Conservation (phyloP, 1,139 yeast species). For the Candida sanyaensis region DNA sequence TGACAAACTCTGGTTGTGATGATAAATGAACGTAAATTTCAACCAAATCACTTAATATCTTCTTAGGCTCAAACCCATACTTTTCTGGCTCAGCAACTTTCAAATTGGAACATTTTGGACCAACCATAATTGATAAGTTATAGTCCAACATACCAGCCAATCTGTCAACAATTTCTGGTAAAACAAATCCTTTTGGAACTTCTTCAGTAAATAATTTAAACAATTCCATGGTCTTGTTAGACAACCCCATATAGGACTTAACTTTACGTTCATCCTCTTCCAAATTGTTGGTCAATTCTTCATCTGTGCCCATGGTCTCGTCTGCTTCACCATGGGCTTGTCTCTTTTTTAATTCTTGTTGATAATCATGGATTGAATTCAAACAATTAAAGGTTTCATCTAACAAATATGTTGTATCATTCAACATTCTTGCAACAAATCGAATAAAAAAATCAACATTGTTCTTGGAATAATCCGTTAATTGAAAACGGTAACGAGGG, state of each 20-base stretch:
- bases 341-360: constrained; percentile 50
- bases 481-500: constrained; percentile 65
- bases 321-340: constrained; percentile 25
- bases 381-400: constrained; percentile 89
- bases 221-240: constrained; percentile 79
- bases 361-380: constrained; percentile 73
- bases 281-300: constrained; percentile 60
- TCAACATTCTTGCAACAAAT: constrained; percentile 91
- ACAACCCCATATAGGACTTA: constrained; percentile 76
- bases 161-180: constrained; percentile 89
- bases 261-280: constrained; percentile 74
- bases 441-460: constrained; percentile 83
- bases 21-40: constrained; percentile 77
- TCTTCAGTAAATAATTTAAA: constrained; percentile 82
- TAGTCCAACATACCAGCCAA: constrained; percentile 95
- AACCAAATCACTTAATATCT: constrained; percentile 66
- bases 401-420: constrained; percentile 86
- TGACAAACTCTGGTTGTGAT: constrained; percentile 60
- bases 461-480: constrained; percentile 63
- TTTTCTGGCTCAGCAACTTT: constrained; percentile 84
- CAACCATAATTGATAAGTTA: constrained; percentile 86
- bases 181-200: constrained; percentile 83
- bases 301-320: constrained; percentile 54
- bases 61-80: constrained; percentile 81
- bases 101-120: constrained; percentile 88